Evolutionary conservation across 2,329 filamentous ascomycete genomes (phyloP).

Genomic region (Curvularia sp.): DNA sequence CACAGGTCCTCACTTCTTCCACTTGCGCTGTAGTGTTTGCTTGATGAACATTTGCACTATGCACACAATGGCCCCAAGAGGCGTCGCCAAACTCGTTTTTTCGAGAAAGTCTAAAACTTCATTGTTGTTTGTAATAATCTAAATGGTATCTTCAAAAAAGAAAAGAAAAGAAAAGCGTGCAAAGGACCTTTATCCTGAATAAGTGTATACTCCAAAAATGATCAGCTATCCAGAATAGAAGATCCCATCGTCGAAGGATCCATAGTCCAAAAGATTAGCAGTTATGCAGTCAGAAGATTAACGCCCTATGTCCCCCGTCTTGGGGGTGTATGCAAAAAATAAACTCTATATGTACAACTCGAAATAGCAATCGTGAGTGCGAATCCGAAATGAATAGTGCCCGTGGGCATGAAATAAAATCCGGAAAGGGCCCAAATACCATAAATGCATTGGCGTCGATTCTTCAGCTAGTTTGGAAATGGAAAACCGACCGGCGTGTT

Average conservation of each 20-base stretch:
- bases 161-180: neutral
- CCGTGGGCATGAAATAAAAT: neutral
- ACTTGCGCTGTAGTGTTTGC: neutral
- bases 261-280: neutral
- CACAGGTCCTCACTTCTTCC: neutral
- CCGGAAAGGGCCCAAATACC: neutral
- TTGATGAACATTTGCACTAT: neutral
- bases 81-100: neutral
- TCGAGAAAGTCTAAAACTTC: neutral
- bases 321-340: conserved; percentile 10
- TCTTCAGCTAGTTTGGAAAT: conserved; percentile 5
- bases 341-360: conserved; percentile 16
- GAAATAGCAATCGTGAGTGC: neutral
- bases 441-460: neutral
- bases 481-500: conserved; percentile 20
- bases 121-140: conserved; percentile 4
- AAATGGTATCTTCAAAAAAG: conserved; percentile 5
- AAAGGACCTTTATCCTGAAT: neutral
- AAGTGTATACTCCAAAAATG: conserved; percentile 4
- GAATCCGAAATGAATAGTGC: neutral
- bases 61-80: neutral
- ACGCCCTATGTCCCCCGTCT: conserved; percentile 4
- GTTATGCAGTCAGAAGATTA: conserved; percentile 3
- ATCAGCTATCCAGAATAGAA: neutral
- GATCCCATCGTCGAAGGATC: neutral